A percentile compares a stretch with the other conserved stretches of the same genome.
Conservation (phyloP, 2,329 filamentous ascomycete species). For the Fusarium foetens region DNA sequence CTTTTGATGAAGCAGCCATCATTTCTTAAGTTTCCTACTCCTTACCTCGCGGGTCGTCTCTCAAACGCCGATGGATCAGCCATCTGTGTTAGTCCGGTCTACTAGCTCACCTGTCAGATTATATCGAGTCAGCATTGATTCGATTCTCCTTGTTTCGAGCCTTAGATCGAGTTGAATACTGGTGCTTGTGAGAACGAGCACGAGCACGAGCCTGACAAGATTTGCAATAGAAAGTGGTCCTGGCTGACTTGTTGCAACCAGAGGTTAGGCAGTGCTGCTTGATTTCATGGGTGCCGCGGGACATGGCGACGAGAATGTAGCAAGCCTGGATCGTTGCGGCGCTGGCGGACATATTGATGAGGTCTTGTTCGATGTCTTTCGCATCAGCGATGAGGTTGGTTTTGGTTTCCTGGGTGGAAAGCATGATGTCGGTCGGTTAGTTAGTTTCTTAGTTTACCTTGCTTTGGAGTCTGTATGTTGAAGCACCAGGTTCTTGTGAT, state of each 20-base stretch:
- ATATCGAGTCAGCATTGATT: not conserved
- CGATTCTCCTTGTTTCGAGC: not conserved
- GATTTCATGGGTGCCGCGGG: not conserved
- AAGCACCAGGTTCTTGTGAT: not conserved
- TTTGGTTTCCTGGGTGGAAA: not conserved
- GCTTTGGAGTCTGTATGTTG: not conserved
- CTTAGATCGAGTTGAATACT: not conserved
- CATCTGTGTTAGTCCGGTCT: not conserved
- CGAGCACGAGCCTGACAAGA: not conserved
- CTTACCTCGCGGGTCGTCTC: not conserved
- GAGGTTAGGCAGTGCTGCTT: not conserved
- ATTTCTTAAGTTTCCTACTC: too few species aligned
- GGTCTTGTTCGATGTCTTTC: not conserved
- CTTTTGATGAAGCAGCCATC: not conserved
- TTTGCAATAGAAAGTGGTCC: not conserved
- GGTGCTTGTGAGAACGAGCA: not conserved
- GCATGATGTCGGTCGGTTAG: not conserved
- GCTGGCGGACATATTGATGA: not conserved
- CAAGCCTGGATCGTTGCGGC: not conserved
- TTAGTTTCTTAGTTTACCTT: not conserved
- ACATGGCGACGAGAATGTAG: not conserved
- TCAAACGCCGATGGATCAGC: not conserved
- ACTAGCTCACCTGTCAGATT: not conserved
- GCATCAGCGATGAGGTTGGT: not conserved
- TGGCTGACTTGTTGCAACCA: not conserved